Base-by-base conservation (phyloP, 805 yeast species). In the Metahyphopichia silvanorum region DNA sequence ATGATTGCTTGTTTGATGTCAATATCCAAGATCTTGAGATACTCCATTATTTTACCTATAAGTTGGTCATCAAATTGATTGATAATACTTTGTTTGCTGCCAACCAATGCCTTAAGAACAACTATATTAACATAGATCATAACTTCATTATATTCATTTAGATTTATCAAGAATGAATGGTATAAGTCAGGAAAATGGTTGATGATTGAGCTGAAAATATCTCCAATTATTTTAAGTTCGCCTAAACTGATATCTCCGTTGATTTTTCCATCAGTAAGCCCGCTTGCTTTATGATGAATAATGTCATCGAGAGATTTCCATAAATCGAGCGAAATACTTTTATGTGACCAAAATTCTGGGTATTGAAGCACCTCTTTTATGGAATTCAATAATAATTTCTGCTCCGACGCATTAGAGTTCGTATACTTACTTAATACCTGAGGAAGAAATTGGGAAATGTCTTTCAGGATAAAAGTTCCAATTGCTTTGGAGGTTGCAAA, bases 401-500 rank as follows among this genome's bases (percentile, higher is more conserved):
- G 26, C 19, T 31, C 41, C 11, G 53, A 40, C 21, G 41, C 46
- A 3, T 38, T 37, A 11, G 32, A 7, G 4, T 29, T 21, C 14
- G 15, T 37, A 27, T 67, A 43, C 25, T 49, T 44, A 0, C 40
- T 28, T 21, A 78, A 42, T 29, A 77, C 51, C 2, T 37, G 26
- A 1, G 68, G 60, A n/a, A 76, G 46, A 34, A 69, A 65, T 4
- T 40, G 49, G 2, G 51, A 44, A 5, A 67, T 45, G 38, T 74
- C 60, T 22, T 56, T 55, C 3, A 69, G 55, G 7, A 73, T 60
- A 16, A 76, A 49, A 9, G 70, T 65, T 2, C 85, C 82, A 18
- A 78, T 49, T 0, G 81, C 65, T 30, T 69, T 66, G 1, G 82
- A 72, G 2, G 82, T 68, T 15, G 74, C 73, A 6, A 62, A 40